Evolutionary conservation across 164 flowering plant species (phyloP).

Genomic region (Saururus chinensis): DNA sequence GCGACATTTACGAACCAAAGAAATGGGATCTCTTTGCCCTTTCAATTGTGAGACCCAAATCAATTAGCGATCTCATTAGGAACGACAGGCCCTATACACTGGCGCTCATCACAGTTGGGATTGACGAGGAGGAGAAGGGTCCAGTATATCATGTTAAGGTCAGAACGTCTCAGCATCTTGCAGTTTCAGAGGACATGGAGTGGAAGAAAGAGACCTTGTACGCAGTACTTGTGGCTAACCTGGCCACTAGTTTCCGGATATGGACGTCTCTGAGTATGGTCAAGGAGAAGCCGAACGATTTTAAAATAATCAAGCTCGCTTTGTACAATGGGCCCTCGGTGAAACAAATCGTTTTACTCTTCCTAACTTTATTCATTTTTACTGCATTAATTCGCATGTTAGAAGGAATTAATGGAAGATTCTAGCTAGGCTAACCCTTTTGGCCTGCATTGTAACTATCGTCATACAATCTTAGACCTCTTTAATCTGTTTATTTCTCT

Average conservation of each 20-base stretch:
- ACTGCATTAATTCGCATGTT: too few species aligned
- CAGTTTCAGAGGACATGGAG: constrained; percentile 4
- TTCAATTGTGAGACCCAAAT: constrained; percentile 36
- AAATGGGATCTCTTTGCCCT: constrained; percentile 23
- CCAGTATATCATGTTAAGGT: constrained; percentile 8
- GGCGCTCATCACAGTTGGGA: constrained; percentile 22
- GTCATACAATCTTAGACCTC: too few species aligned
- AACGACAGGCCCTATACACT: constrained; percentile 28
- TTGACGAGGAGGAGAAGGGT: constrained; percentile 7
- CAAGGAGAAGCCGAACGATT: constrained; percentile 1
- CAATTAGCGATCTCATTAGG: constrained; percentile 25
- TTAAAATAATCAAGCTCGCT: not conserved
- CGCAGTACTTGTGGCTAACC: constrained; percentile 38
- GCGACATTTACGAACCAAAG: not conserved
- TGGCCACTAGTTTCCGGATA: constrained; percentile 37
- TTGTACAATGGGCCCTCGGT: constrained; percentile 1
- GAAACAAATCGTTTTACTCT: not conserved
- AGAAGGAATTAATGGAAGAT: too few species aligned
- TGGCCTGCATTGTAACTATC: too few species aligned
- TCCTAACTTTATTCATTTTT: too few species aligned
- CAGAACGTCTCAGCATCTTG: constrained; percentile 19
- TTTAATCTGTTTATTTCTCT: too few species aligned
- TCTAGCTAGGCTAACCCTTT: too few species aligned
- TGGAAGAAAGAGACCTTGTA: constrained; percentile 20
- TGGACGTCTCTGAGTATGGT: constrained; percentile 34